Conservation (phyloP, 371 early-diverging fungal genomes). For the Scutellospora calospora region DNA sequence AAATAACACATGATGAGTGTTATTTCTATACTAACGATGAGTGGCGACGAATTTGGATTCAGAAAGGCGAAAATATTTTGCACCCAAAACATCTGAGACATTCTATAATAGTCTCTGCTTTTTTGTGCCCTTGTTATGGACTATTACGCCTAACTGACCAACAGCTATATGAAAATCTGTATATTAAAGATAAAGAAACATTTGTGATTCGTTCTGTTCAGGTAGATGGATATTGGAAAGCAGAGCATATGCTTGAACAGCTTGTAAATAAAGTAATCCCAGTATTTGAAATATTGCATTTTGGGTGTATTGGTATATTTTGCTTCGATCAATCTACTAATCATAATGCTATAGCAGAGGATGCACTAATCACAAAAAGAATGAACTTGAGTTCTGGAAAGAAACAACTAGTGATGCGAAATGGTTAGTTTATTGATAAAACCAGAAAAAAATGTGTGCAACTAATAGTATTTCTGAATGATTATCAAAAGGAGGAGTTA, state of each 20-base stretch:
- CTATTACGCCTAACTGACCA: neutral
- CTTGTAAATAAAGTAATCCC: neutral
- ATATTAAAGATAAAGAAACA: conserved; percentile 3
- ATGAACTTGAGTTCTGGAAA: neutral
- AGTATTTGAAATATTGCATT: conserved; percentile 3
- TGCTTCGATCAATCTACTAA: neutral
- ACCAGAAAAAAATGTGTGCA: neutral
- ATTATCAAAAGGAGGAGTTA: neutral
- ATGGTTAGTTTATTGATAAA: neutral
- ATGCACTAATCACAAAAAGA: neutral
- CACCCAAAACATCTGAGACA: conserved; percentile 67
- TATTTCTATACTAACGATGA: too few species aligned
- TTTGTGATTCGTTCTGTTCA: neutral
- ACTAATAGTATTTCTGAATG: neutral
- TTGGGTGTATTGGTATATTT: neutral
- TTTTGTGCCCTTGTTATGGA: conserved; percentile 1
- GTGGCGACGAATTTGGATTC: too few species aligned
- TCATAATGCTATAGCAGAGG: neutral
- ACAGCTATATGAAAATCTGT: conserved; percentile 2
- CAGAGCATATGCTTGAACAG: neutral
- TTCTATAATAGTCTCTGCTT: neutral
- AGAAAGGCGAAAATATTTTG: neutral
- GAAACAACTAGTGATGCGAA: neutral
- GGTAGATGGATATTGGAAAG: neutral
- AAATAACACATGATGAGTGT: too few species aligned